A percentile compares a stretch with the other conserved stretches of the same genome.
Conservation (phyloP, 2,329 filamentous ascomycete genomes). For the Pseudopithomyces chartarum region DNA sequence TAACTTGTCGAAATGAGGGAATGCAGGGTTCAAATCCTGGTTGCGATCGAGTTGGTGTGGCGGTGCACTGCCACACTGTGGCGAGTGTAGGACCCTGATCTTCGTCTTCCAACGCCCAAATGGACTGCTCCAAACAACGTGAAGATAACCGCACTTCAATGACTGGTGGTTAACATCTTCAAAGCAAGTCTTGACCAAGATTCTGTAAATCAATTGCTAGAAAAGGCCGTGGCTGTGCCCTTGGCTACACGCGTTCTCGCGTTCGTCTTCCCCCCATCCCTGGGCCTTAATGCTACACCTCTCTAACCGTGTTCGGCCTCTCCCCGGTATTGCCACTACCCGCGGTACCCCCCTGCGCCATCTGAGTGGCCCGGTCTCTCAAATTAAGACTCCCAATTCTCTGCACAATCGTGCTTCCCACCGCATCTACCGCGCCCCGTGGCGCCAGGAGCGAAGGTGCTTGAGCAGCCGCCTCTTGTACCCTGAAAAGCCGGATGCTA, state of each 20-base stretch:
- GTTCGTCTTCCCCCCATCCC: neutral
- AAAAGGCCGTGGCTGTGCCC: neutral
- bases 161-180: neutral
- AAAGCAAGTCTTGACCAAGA: neutral
- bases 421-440: conserved; percentile 88
- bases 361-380: conserved; percentile 46
- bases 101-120: neutral
- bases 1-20: conserved; percentile 1
- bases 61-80: neutral
- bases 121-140: neutral
- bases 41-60: neutral
- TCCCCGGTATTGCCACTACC: conserved; percentile 27
- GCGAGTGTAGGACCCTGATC: neutral
- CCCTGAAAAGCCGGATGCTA: conserved; percentile 82
- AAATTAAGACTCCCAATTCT: conserved; percentile 83
- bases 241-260: neutral
- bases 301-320: conserved; percentile 34
- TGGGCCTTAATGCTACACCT: conserved; percentile 32
- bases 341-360: conserved; percentile 18
- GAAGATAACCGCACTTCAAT: neutral
- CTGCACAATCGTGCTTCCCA: conserved; percentile 86
- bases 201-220: neutral
- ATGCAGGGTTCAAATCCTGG: neutral
- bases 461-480: conserved; percentile 80
- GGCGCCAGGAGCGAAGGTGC: conserved; percentile 84